Evolutionary conservation across 148 eudicot species (phyloP), one percentile per base, ranked within the genome.

Genomic region (Cornus controversa): DNA sequence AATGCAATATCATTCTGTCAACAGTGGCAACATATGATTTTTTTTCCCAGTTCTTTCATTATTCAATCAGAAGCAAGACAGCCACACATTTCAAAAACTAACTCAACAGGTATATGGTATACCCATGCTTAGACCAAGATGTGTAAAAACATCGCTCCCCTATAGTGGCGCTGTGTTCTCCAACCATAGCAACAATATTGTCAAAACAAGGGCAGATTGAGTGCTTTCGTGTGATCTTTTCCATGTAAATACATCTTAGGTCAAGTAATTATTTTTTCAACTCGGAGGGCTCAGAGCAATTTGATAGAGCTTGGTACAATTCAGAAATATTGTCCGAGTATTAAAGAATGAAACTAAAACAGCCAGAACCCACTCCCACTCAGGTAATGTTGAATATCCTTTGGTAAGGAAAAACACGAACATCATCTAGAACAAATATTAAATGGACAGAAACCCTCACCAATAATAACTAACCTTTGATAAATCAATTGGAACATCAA

Each of bases 401-500:
- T 8, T 24, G 57, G 57, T 7, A 50, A 40, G 22, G 22, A 2
- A 75, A 75, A 40, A 1, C 20, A 14, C 24, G 16, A 73, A 62
- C 29, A 50, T 50, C 15, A 16, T 15, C 15, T 15, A 50, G 20
- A 60, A 25, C 60, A 71, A 8, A 63, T 37, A 40, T 16, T 13
- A 36, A n/a, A 23, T 40, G 23, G 40, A 34, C 29, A 6, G 45
- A 42, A 23, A 69, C 62, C 37, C 26, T 70, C 23, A 16, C 73
- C 54, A 63, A 6, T 40, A 0, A 6, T 25, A 28, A 75, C 88
- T 86, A 64, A 90, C 99, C 99, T 96, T 96, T 47, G 99, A 96
- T 70, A 96, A 79, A 84, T 96, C 99, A 76, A 96, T 96, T 64
- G 98, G 86, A 72, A 96, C 99, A 85, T 96, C 99, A 84, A 96